These are phyloP conservation scores for Cytospora leucostoma DNA, from an alignment of 2,329 filamentous ascomycete species.

Conservation along the genomic window DNA sequence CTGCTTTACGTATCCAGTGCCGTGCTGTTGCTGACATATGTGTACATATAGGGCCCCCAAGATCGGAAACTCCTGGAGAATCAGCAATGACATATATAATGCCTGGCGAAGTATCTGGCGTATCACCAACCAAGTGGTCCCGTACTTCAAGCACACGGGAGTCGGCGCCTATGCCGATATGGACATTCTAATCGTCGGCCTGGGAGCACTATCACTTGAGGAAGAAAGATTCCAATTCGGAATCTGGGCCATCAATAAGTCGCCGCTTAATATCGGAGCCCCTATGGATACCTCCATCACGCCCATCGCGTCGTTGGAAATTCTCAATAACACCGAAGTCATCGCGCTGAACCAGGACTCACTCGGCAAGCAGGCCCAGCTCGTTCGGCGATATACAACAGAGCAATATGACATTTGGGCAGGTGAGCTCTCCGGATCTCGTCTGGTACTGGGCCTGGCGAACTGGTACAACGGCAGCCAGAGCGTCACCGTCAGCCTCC, in stretches of 20 bases:
- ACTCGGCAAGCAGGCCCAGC: constrained; percentile 51
- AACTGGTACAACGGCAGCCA: constrained; percentile 52
- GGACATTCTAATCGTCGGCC: constrained; percentile 55
- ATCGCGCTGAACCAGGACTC: constrained; percentile 61
- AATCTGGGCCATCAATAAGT: constrained; percentile 55
- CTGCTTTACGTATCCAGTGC: neutral
- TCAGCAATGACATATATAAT: constrained; percentile 56
- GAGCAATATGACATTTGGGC: constrained; percentile 55
- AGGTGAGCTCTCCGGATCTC: constrained; percentile 46
- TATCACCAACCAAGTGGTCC: constrained; percentile 53
- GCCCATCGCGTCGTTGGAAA: constrained; percentile 42
- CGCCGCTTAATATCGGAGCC: constrained; percentile 50
- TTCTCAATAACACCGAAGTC: constrained; percentile 54
- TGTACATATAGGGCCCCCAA: constrained; percentile 40
- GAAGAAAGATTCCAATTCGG: constrained; percentile 56
- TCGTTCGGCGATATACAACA: constrained; percentile 50
- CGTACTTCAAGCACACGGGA: constrained; percentile 46
- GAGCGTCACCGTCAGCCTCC: constrained; percentile 45
- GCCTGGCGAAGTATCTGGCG: constrained; percentile 53
- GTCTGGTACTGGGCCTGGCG: constrained; percentile 48
- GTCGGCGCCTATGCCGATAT: constrained; percentile 53
- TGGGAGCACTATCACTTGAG: constrained; percentile 44
- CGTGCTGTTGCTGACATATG: neutral
- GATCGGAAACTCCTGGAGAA: constrained; percentile 51
- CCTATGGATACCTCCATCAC: constrained; percentile 43